A percentile compares a stretch with the other conserved stretches of the same genome.
These are phyloP conservation scores for Radiomyces spectabilis DNA, from an alignment of 192 early-diverging fungal genomes.

Conservation along the genomic window DNA sequence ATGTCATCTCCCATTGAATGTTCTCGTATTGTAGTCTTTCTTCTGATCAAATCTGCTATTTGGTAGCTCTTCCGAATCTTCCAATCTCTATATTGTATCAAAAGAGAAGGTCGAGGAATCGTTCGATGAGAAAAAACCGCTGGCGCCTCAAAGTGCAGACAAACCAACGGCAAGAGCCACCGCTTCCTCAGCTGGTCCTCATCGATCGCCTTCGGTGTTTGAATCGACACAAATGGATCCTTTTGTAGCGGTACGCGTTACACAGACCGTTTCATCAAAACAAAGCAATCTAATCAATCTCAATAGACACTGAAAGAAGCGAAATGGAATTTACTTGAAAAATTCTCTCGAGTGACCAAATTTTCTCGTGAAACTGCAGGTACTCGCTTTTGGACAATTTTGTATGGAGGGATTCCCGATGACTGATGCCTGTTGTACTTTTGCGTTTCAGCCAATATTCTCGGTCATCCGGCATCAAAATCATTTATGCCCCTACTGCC, in stretches of 20 bases:
- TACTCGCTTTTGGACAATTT: background rate
- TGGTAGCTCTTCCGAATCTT: too few species aligned
- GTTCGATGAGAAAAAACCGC: too few species aligned
- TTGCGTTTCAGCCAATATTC: constrained; percentile 13
- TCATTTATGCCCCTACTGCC: constrained; percentile 44
- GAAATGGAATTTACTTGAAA: constrained; percentile 68
- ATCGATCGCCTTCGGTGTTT: constrained; percentile 12
- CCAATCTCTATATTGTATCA: too few species aligned
- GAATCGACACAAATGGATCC: constrained; percentile 29
- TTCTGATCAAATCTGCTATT: too few species aligned
- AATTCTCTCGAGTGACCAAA: constrained; percentile 67
- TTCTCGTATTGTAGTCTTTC: background rate
- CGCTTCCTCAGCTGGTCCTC: constrained; percentile 7
- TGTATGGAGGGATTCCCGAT: too few species aligned
- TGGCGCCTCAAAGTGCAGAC: background rate
- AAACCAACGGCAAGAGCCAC: background rate
- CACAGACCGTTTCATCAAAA: background rate
- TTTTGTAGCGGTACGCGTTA: constrained; percentile 27
- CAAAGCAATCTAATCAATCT: background rate
- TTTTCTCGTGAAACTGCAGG: constrained; percentile 61
- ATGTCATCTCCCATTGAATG: too few species aligned
- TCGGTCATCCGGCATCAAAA: constrained; percentile 46
- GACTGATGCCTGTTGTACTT: too few species aligned
- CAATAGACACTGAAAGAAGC: constrained; percentile 61
- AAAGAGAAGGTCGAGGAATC: too few species aligned